Evolutionary conservation across 2,329 filamentous ascomycete genomes (phyloP).

Genomic region (Pseudogymnoascus destructans): DNA sequence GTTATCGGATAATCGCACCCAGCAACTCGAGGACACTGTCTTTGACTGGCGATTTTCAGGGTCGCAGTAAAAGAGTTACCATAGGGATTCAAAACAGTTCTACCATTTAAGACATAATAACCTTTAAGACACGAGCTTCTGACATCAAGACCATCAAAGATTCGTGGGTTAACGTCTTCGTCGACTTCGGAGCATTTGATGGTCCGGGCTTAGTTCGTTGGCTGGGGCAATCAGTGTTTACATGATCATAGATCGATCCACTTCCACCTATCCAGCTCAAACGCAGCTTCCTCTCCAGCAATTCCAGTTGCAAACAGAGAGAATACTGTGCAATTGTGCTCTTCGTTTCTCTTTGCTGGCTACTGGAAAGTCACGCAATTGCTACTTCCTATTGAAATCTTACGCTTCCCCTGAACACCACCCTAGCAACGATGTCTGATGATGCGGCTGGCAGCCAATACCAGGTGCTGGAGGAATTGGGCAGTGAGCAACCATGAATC

Average conservation of each 20-base stretch:
- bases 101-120: slow-evolving; percentile 7
- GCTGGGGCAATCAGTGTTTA: slow-evolving; percentile 8
- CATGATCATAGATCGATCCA: slow-evolving; percentile 5
- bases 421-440: slow-evolving; percentile 35
- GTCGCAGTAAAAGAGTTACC: background rate
- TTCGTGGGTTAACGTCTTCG: background rate
- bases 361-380: slow-evolving; percentile 8
- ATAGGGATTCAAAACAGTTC: slow-evolving; percentile 2
- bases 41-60: background rate
- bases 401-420: background rate
- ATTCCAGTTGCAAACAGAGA: slow-evolving; percentile 2
- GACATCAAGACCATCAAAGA: background rate
- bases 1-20: slow-evolving; percentile 1
- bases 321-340: background rate
- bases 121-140: background rate
- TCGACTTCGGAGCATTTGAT: background rate
- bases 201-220: slow-evolving; percentile 5
- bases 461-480: slow-evolving; percentile 90
- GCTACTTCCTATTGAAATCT: slow-evolving; percentile 4
- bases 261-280: slow-evolving; percentile 5
- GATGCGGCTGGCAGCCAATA: slow-evolving; percentile 70
- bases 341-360: background rate
- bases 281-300: background rate
- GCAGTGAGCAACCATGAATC: slow-evolving; percentile 49
- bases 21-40: slow-evolving; percentile 3